phyloP scores from a whole-genome alignment of 345 rosid genomes.

The Hypericum androsaemum region DNA sequence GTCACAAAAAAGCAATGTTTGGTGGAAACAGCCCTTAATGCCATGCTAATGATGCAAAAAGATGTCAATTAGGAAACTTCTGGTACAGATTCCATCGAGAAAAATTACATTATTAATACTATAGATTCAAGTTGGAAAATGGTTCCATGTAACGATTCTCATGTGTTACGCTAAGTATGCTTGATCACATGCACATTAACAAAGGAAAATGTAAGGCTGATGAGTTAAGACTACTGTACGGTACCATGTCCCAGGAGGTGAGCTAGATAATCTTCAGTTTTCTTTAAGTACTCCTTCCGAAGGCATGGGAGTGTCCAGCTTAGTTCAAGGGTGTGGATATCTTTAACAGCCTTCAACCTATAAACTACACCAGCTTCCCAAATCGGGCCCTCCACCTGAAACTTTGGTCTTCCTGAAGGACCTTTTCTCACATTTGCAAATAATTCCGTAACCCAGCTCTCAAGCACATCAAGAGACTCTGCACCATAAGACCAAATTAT shows the following conservation, averaged over 20 bases:
- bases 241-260: slow-evolving; percentile 93
- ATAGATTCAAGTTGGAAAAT: too few species aligned
- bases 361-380: slow-evolving; percentile 76
- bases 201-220: background rate
- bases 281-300: slow-evolving; percentile 75
- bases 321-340: slow-evolving; percentile 75
- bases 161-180: too few species aligned
- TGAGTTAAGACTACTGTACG: slow-evolving; percentile 10
- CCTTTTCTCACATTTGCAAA: slow-evolving; percentile 59
- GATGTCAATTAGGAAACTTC: too few species aligned
- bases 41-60: too few species aligned
- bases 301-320: slow-evolving; percentile 89
- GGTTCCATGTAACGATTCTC: too few species aligned
- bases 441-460: slow-evolving; percentile 79
- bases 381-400: slow-evolving; percentile 53
- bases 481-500: slow-evolving; percentile 22
- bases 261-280: slow-evolving; percentile 90
- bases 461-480: slow-evolving; percentile 84
- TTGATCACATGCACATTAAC: background rate
- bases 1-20: too few species aligned
- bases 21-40: too few species aligned
- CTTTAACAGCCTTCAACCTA: slow-evolving; percentile 82
- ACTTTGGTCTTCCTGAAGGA: slow-evolving; percentile 46
- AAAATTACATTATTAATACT: too few species aligned
- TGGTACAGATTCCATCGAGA: too few species aligned